Conservation (phyloP, 352 stramenopile species). For the Phytophthora pinifolia region DNA sequence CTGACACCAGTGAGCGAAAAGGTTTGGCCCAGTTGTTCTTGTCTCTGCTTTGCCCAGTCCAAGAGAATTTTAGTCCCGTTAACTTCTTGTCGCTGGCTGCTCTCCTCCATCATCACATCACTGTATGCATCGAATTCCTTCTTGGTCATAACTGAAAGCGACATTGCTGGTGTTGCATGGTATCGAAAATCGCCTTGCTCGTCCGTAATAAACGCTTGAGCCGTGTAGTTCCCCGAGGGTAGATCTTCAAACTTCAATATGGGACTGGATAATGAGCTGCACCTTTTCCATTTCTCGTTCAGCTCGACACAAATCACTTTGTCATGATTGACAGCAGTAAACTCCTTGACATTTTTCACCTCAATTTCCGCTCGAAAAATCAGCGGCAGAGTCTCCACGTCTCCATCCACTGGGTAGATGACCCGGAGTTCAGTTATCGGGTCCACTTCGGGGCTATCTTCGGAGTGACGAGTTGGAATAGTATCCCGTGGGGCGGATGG, state of each 20-base stretch:
- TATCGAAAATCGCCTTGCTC: constrained; percentile 1
- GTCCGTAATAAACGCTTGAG: constrained; percentile 20
- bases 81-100: neutral
- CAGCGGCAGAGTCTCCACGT: constrained; percentile 10
- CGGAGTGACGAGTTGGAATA: neutral
- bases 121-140: constrained; percentile 10
- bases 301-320: constrained; percentile 24
- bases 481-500: neutral
- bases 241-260: constrained; percentile 10
- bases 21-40: neutral
- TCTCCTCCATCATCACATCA: constrained; percentile 1
- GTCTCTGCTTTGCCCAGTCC: constrained; percentile 6
- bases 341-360: constrained; percentile 2
- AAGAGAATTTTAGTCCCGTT: neutral
- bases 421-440: constrained; percentile 8
- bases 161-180: constrained; percentile 7
- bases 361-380: constrained; percentile 4
- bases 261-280: constrained; percentile 7
- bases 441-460: constrained; percentile 1
- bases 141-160: neutral
- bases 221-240: constrained; percentile 10
- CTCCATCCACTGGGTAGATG: constrained; percentile 5
- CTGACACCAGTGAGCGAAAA: neutral
- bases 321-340: constrained; percentile 2
- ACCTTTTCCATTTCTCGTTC: constrained; percentile 12